Base-by-base conservation (phyloP, 75 land plant species). In the Chamaecyparis obtusa region DNA sequence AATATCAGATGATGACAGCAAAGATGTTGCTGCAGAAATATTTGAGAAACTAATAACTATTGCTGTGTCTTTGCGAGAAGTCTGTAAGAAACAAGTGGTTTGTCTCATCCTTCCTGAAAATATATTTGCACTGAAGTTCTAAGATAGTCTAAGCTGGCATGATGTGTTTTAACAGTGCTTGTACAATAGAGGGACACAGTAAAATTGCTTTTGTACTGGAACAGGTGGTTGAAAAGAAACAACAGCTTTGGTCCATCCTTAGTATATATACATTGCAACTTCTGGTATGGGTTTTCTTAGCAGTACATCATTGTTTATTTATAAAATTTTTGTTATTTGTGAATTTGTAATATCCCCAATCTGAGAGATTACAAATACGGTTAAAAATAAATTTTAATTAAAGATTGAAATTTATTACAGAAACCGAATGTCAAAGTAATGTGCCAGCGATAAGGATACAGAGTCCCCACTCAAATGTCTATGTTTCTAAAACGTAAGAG, bases 181-280 rank as follows among this genome's bases (percentile, higher is more conserved):
- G 21, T 44, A 41, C 46, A 30, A 15, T 72, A 21, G 49, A 80
- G 83, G n/a, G 83, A 80, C 44, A 21, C 27, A 19, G 19, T 77
- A 75, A 44, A 6, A 27, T 54, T 48, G 54, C 1, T 5, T 82
- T 54, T 81, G 4, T 57, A 83, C 10, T 71, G 48, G n/a, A 84
- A 84, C 88, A 95, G 94, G 94, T 86, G 72, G 92, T 89, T 15
- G 84, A 78, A 76, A 69, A 72, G 46, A 90, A 88, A 33, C 87
- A 91, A 10, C 86, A 87, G 51, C 89, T 94, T 24, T 86, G 83
- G 5, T 90, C 91, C 78, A 41, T 93, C 77, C 95, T 95, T 72
- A 92, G 93, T 83, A 77, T 93, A 10, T 94, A 88, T 88, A 39
- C 90, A 67, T 83, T 95, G 86, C 93, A 95, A 84, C 88, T 85